Percentiles rank a stretch among this genome's conserved stretches.
These are phyloP conservation scores for Coniferiporia weirii DNA, from an alignment of 1,284 basidiomycete species.

Conservation along the genomic window DNA sequence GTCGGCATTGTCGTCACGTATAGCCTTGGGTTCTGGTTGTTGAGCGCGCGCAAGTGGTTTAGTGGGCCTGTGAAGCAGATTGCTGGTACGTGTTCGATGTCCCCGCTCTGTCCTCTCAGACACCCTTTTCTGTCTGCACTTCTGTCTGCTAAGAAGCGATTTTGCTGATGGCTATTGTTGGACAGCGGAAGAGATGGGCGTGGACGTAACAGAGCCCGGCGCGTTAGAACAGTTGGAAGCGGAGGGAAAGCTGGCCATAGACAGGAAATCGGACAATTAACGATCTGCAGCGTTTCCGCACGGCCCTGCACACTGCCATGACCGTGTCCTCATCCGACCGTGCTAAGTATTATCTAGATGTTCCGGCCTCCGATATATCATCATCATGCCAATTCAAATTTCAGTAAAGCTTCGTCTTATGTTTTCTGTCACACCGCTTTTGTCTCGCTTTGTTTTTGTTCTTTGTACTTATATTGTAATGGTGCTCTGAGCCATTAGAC, in stretches of 20 bases:
- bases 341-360: too few species aligned
- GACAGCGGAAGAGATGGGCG: constrained; percentile 42
- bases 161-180: constrained; percentile 1
- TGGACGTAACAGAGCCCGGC: constrained; percentile 43
- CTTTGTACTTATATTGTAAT: too few species aligned
- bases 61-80: constrained; percentile 63
- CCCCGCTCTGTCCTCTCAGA: not conserved
- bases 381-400: too few species aligned
- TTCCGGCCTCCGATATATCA: too few species aligned
- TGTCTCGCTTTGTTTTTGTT: too few species aligned
- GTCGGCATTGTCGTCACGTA: constrained; percentile 65
- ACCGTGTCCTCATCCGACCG: not conserved
- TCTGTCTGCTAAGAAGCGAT: too few species aligned
- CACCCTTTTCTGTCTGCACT: too few species aligned
- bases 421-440: too few species aligned
- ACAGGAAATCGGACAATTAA: not conserved
- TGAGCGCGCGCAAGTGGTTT: constrained; percentile 69
- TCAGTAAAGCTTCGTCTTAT: too few species aligned
- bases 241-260: constrained; percentile 17
- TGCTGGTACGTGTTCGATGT: constrained; percentile 35
- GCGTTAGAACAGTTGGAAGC: constrained; percentile 21
- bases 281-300: not conserved
- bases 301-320: not conserved
- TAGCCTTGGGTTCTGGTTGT: constrained; percentile 57
- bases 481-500: too few species aligned